These are phyloP conservation scores for Ambispora gerdemannii DNA, from an alignment of 192 early-diverging fungal species.

Conservation along the genomic window DNA sequence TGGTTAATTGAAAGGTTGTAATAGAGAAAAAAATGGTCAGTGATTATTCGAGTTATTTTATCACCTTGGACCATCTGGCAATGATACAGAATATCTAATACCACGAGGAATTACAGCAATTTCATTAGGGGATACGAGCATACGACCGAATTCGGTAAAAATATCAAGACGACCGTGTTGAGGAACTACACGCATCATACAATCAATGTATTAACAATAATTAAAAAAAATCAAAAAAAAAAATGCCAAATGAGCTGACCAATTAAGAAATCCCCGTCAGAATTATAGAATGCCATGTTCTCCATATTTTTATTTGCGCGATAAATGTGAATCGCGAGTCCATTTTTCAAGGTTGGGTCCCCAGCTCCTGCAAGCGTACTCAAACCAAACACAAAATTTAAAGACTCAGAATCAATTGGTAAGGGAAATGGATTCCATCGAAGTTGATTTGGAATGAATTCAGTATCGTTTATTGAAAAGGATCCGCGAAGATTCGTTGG, in stretches of 20 bases:
- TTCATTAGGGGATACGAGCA: slow-evolving; percentile 83
- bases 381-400: slow-evolving; percentile 84
- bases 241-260: slow-evolving; percentile 44
- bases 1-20: too few species aligned
- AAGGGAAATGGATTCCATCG: slow-evolving; percentile 91
- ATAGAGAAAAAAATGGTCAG: too few species aligned
- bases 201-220: neutral
- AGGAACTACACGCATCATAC: slow-evolving; percentile 58
- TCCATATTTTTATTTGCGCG: slow-evolving; percentile 75
- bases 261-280: slow-evolving; percentile 91
- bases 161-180: slow-evolving; percentile 89
- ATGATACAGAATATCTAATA: slow-evolving; percentile 76
- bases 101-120: slow-evolving; percentile 93
- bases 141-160: slow-evolving; percentile 84
- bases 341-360: slow-evolving; percentile 68
- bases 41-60: too few species aligned
- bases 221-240: neutral
- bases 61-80: slow-evolving; percentile 74
- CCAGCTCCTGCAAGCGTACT: slow-evolving; percentile 85
- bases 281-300: slow-evolving; percentile 74
- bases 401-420: slow-evolving; percentile 44
- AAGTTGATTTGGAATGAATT: slow-evolving; percentile 79
- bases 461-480: slow-evolving; percentile 46
- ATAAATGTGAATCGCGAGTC: slow-evolving; percentile 86
- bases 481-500: slow-evolving; percentile 56